Percentiles rank a stretch among this genome's conserved stretches.
Conservation (phyloP, 2,329 filamentous ascomycete genomes). For the Sarocladium brachiariae region DNA sequence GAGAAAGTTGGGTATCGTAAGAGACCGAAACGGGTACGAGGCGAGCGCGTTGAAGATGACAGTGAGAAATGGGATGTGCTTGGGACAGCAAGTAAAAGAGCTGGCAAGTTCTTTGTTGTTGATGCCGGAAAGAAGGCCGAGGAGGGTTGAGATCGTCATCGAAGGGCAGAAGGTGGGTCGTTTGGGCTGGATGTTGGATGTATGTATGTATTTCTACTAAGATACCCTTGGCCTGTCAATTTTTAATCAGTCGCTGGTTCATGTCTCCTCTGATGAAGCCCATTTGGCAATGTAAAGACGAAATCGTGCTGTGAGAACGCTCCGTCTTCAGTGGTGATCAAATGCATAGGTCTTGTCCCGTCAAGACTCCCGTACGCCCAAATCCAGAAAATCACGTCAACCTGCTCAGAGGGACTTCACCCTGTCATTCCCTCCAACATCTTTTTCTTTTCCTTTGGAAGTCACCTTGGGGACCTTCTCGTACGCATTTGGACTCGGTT, state of each 20-base stretch:
- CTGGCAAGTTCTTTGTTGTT: constrained; percentile 72
- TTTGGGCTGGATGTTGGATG: background rate
- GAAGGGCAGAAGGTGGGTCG: no score
- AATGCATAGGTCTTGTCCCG: background rate
- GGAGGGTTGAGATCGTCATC: constrained; percentile 9
- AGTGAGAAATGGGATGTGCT: constrained; percentile 66
- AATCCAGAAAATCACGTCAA: background rate
- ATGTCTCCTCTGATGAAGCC: no score
- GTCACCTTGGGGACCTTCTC: constrained; percentile 56
- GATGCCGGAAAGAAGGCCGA: constrained; percentile 45
- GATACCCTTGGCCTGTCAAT: constrained; percentile 4
- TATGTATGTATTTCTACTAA: constrained; percentile 8
- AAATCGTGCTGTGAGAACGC: no score
- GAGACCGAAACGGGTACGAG: constrained; percentile 33
- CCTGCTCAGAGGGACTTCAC: constrained; percentile 15
- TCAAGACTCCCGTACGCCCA: background rate
- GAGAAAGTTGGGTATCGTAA: constrained; percentile 49
- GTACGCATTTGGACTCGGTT: constrained; percentile 72
- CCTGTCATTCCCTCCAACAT: constrained; percentile 13
- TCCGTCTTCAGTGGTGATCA: no score
- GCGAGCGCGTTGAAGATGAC: constrained; percentile 30
- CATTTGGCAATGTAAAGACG: no score
- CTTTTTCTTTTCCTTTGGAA: constrained; percentile 28
- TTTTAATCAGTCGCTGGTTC: no score
- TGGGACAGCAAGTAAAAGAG: constrained; percentile 52